Conservation (phyloP, 148 eudicot genomes). For the Rhododendron ferrugineum region DNA sequence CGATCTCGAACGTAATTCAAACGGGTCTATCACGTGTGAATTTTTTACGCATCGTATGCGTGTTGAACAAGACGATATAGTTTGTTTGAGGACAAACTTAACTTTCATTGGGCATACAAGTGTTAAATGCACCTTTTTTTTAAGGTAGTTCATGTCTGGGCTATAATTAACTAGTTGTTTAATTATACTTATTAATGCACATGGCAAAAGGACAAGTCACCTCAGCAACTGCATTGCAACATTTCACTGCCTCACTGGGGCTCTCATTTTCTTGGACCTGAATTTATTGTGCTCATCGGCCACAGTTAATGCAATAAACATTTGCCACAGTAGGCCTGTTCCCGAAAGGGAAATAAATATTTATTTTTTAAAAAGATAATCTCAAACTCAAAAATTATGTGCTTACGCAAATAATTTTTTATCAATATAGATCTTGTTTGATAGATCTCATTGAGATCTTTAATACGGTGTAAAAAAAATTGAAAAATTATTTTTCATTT, state of each 20-base stretch:
- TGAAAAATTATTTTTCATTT: too few species aligned
- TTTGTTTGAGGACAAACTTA: background rate
- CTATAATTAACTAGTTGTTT: background rate
- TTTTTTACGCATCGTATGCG: background rate
- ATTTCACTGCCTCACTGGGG: background rate
- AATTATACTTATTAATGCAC: background rate
- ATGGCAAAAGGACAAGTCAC: background rate
- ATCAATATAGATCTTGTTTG: too few species aligned
- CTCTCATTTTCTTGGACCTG: background rate
- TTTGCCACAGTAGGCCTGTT: background rate
- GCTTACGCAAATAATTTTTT: too few species aligned
- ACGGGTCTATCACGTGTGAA: background rate
- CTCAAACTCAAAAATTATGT: too few species aligned
- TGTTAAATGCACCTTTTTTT: background rate
- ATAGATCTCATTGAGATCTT: too few species aligned
- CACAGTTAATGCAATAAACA: background rate
- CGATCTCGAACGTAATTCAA: too few species aligned
- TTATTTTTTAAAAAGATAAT: too few species aligned
- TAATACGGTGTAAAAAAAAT: too few species aligned
- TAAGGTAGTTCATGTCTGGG: background rate
- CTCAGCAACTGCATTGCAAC: background rate
- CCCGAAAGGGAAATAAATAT: too few species aligned
- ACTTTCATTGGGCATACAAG: background rate
- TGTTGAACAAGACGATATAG: background rate
- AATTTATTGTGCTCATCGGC: background rate